Evolutionary conservation across 225 moss, liverwort and hornwort species (phyloP).

Genomic region (Takakia lepidozioides): DNA sequence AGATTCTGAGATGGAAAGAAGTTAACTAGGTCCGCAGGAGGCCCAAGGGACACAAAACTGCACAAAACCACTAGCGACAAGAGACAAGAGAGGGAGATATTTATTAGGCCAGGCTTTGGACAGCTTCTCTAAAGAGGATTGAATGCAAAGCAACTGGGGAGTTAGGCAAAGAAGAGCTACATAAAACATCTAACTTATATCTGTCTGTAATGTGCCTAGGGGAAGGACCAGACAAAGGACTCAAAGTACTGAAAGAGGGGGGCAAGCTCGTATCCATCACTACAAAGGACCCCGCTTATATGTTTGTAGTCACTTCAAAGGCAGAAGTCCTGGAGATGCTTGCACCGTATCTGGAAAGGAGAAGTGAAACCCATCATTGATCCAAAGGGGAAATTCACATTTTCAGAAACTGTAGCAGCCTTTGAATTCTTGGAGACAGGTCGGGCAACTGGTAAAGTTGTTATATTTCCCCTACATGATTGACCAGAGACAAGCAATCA

Average conservation of each 20-base stretch:
- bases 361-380: conserved; percentile 59
- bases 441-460: conserved; percentile 63
- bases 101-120: too few relatives aligned
- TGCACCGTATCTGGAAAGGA: conserved; percentile 60
- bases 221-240: conserved; percentile 37
- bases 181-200: too few relatives aligned
- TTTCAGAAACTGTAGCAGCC: conserved; percentile 45
- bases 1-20: too few relatives aligned
- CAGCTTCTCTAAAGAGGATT: too few relatives aligned
- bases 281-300: conserved; percentile 24
- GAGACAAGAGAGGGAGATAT: too few relatives aligned
- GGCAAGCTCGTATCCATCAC: conserved; percentile 31
- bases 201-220: too few relatives aligned
- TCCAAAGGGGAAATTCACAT: conserved; percentile 39
- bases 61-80: too few relatives aligned
- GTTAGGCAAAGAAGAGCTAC: too few relatives aligned
- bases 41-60: too few relatives aligned
- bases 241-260: conserved; percentile 50
- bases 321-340: conserved; percentile 42
- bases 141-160: too few relatives aligned
- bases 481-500: too few relatives aligned
- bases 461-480: conserved; percentile 36
- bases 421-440: conserved; percentile 61
- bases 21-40: too few relatives aligned
- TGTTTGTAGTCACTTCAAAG: conserved; percentile 27